These are phyloP conservation scores for Lachancea quebecensis DNA, from an alignment of 805 yeast species.

Conservation along the genomic window DNA sequence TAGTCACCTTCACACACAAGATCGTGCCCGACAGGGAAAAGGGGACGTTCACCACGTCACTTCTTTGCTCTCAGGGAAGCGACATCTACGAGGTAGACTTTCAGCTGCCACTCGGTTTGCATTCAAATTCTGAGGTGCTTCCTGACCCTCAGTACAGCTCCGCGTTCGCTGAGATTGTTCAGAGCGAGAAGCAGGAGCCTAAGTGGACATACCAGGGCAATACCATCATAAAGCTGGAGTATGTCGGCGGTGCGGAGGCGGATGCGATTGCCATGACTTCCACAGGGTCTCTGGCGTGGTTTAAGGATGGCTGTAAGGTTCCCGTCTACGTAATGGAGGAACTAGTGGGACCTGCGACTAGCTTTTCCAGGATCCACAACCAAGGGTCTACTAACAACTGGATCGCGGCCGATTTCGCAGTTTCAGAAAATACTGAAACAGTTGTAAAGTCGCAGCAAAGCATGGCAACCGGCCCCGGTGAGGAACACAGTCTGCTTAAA, in stretches of 20 bases:
- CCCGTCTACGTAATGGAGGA: constrained; percentile 30
- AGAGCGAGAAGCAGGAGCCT: constrained; percentile 7
- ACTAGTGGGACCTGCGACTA: constrained; percentile 29
- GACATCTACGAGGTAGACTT: constrained; percentile 28
- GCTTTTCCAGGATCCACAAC: constrained; percentile 27
- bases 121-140: constrained; percentile 12
- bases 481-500: constrained; percentile 26
- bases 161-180: constrained; percentile 48
- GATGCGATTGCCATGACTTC: constrained; percentile 28
- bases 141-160: constrained; percentile 62
- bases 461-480: constrained; percentile 14
- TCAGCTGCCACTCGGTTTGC: constrained; percentile 24
- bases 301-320: constrained; percentile 24
- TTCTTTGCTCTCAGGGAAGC: constrained; percentile 28
- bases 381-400: constrained; percentile 14
- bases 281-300: constrained; percentile 32
- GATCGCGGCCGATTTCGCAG: constrained; percentile 27
- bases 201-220: constrained; percentile 30
- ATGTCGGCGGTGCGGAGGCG: constrained; percentile 31
- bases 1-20: constrained; percentile 23
- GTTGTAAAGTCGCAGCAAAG: constrained; percentile 25
- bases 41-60: constrained; percentile 21
- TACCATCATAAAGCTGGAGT: constrained; percentile 23
- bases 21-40: constrained; percentile 28
- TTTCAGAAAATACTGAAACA: constrained; percentile 22